Evolutionary conservation across 2,329 filamentous ascomycete species (phyloP).

Genomic region (Cyclaneusma minus): DNA sequence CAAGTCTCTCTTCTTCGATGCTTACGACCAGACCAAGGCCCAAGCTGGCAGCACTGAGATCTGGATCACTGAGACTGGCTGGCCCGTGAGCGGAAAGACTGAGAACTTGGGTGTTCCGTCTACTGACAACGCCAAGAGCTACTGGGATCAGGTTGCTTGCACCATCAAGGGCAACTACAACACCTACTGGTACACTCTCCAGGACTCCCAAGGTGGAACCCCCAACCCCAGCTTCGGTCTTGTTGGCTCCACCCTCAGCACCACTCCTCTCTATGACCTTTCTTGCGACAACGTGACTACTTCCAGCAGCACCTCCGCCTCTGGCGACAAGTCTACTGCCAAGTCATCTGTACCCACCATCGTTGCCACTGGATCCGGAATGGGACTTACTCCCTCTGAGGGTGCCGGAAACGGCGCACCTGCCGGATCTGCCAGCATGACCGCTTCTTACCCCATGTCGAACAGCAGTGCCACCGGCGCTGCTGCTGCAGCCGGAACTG

Average conservation of each 20-base stretch:
- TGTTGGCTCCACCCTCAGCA: conserved; percentile 34
- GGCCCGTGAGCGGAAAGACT: conserved; percentile 57
- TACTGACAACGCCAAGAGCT: conserved; percentile 55
- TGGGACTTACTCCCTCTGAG: conserved; percentile 2
- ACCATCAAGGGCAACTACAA: conserved; percentile 41
- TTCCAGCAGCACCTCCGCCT: conserved; percentile 6
- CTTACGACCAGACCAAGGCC: conserved; percentile 41
- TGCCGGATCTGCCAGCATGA: conserved; percentile 2
- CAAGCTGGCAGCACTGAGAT: conserved; percentile 53
- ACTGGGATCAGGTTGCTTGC: conserved; percentile 70
- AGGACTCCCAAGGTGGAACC: conserved; percentile 43
- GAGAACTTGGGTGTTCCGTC: conserved; percentile 48
- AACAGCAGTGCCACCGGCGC: too few species aligned
- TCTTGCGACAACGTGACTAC: conserved; percentile 31
- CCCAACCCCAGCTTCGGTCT: conserved; percentile 59
- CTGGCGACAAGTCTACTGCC: conserved; percentile 6
- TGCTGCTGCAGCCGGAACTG: conserved; percentile 2
- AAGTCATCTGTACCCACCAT: conserved; percentile 4
- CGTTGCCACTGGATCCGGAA: conserved; percentile 5
- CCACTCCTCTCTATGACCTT: conserved; percentile 46
- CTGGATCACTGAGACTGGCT: conserved; percentile 83
- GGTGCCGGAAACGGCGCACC: conserved; percentile 3
- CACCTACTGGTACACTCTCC: conserved; percentile 65
- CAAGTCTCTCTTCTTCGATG: conserved; percentile 51
- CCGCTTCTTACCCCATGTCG: too few species aligned